phyloP scores from a whole-genome alignment of 192 early-diverging fungal genomes.

The Podila epigama region DNA sequence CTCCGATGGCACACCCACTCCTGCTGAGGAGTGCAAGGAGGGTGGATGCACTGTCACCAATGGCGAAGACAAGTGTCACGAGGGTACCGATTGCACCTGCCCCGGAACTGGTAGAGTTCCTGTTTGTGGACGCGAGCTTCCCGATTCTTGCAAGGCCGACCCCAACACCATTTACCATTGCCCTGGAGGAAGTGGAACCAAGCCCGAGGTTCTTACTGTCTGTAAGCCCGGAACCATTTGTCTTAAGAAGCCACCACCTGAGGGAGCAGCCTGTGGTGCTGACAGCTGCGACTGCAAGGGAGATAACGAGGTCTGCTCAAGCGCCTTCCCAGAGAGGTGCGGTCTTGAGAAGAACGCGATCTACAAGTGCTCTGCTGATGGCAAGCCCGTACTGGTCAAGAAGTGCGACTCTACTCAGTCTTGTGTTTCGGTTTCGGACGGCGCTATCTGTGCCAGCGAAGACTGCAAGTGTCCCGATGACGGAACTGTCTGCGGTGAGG shows the following conservation, averaged over 20 bases:
- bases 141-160: slow-evolving; percentile 4
- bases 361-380: neutral
- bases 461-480: slow-evolving; percentile 9
- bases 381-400: slow-evolving; percentile 1
- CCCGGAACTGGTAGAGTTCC: neutral
- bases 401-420: neutral
- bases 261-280: neutral
- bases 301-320: neutral
- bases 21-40: neutral
- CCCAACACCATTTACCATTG: slow-evolving; percentile 8
- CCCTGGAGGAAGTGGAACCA: slow-evolving; percentile 1
- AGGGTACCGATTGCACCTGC: neutral
- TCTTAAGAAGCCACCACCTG: neutral
- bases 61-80: slow-evolving; percentile 1
- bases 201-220: neutral
- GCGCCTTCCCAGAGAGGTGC: neutral
- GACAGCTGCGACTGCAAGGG: slow-evolving; percentile 1
- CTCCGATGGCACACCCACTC: neutral
- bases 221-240: slow-evolving; percentile 4
- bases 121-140: slow-evolving; percentile 1
- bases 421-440: neutral
- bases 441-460: neutral
- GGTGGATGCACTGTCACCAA: slow-evolving; percentile 2
- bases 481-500: slow-evolving; percentile 3
- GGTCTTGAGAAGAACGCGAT: neutral